Conservation (phyloP, 768 basidiomycete species). For the Asterophora parasitica region DNA sequence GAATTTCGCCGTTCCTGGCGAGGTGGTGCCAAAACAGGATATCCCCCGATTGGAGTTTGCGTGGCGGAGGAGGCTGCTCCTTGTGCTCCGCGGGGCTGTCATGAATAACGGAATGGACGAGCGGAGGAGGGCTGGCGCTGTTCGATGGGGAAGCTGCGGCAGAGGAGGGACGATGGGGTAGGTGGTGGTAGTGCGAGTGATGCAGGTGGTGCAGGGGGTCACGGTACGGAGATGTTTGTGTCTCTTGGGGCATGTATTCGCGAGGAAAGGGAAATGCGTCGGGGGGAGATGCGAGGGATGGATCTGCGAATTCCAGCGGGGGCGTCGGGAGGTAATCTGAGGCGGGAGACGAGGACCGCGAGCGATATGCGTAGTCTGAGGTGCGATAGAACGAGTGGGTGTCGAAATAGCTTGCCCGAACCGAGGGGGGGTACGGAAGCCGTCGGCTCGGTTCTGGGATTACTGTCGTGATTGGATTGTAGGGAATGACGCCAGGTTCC, state of each 20-base stretch:
- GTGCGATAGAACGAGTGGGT: slow-evolving; percentile 2
- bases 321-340: slow-evolving; percentile 35
- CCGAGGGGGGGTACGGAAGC: slow-evolving; percentile 16
- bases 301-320: slow-evolving; percentile 34
- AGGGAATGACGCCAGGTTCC: slow-evolving; percentile 58
- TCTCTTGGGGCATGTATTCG: slow-evolving; percentile 13
- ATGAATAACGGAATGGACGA: slow-evolving; percentile 19
- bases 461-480: slow-evolving; percentile 25
- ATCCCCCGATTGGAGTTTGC: slow-evolving; percentile 53
- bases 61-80: slow-evolving; percentile 29
- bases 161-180: slow-evolving; percentile 15
- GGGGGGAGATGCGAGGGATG: slow-evolving; percentile 21
- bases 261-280: slow-evolving; percentile 23
- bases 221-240: slow-evolving; percentile 9
- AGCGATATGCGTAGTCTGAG: slow-evolving; percentile 12
- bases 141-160: slow-evolving; percentile 16
- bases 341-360: slow-evolving; percentile 24
- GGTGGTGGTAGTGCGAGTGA: slow-evolving; percentile 8
- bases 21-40: slow-evolving; percentile 76
- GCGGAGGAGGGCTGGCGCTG: slow-evolving; percentile 12
- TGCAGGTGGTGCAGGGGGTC: slow-evolving; percentile 8
- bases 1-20: slow-evolving; percentile 64
- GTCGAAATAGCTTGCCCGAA: slow-evolving; percentile 9
- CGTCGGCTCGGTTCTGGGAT: slow-evolving; percentile 13
- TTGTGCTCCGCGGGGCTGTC: slow-evolving; percentile 32